Evolutionary conservation across 768 basidiomycete genomes (phyloP), one percentile per base, ranked within the genome.

Genomic region (Calocybe cyanea): DNA sequence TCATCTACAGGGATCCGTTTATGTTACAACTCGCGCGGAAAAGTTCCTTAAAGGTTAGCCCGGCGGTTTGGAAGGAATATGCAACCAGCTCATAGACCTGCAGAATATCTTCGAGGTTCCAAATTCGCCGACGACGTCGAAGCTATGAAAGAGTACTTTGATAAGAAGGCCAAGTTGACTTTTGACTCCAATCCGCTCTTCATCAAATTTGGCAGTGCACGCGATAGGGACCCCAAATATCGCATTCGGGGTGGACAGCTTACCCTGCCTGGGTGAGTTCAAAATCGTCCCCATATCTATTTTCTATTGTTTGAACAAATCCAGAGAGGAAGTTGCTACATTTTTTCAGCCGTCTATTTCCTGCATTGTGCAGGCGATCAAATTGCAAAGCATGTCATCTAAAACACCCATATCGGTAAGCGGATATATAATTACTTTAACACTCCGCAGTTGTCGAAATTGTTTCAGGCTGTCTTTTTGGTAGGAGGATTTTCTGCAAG

Each of bases 401-500:
- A 18, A 24, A 15, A 46, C 43, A 9, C 50, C 50, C 7, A 49
- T 60, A 24, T 50, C 56, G 25, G 59, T 60, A 30, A 33, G 58
- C 23, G 14, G 36, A 28, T 38, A 5, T 11, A 20, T 14, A 31
- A 4, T 5, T 20, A 1, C n/a, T 19, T 18, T 39, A 6, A 20
- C 38, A n/a, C n/a, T n/a, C n/a, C n/a, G n/a, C n/a, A n/a, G 21
- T 7, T 6, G 38, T 39, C 19, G 9, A 7, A 41, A 9, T 24
- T 9, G 1, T 32, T 2, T 38, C n/a, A 73, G 73, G 64, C 67
- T 19, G 66, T 73, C 19, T 65, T 75, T 24, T 68, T 83, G 1
- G 78, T 82, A 2, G 80, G 80, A 18, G 80, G 79, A 0, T 81
- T 81, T 55, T 73, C 76, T 11, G 76, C 77, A 1, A 80, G 73